phyloP scores from a whole-genome alignment of 371 early-diverging fungal genomes.

The Mortierella sp. region DNA sequence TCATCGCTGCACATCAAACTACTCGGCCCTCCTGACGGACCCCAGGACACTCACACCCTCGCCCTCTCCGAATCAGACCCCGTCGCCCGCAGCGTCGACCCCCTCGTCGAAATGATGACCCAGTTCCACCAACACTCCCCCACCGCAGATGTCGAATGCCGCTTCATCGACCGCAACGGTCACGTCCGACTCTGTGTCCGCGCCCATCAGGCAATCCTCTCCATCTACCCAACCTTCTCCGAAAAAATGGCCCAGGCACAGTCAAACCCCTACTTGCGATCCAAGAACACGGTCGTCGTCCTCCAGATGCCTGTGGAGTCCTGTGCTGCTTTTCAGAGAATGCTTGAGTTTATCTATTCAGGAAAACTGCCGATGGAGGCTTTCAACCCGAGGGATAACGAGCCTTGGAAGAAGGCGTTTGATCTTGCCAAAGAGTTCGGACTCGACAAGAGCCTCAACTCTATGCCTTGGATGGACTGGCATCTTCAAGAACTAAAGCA shows the following conservation, averaged over 20 bases:
- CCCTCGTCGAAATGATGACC: constrained; percentile 50
- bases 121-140: constrained; percentile 27
- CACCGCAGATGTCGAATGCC: constrained; percentile 37
- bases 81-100: constrained; percentile 33
- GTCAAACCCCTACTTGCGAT: constrained; percentile 24
- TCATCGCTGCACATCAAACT: constrained; percentile 37
- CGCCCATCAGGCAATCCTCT: constrained; percentile 48
- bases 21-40: constrained; percentile 21
- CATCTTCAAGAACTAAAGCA: constrained; percentile 18
- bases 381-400: constrained; percentile 18
- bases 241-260: constrained; percentile 20
- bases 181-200: constrained; percentile 16
- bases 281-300: constrained; percentile 2
- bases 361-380: constrained; percentile 30
- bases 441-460: constrained; percentile 18
- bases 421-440: constrained; percentile 30
- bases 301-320: constrained; percentile 13
- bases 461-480: constrained; percentile 39
- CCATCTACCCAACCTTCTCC: constrained; percentile 43
- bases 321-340: constrained; percentile 18
- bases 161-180: constrained; percentile 20
- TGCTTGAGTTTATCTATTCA: constrained; percentile 46
- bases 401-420: constrained; percentile 28
- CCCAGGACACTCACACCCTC: constrained; percentile 31
- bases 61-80: constrained; percentile 40